Evolutionary conservation across 805 yeast species (phyloP).

Genomic region (Metschnikowia koreensis): DNA sequence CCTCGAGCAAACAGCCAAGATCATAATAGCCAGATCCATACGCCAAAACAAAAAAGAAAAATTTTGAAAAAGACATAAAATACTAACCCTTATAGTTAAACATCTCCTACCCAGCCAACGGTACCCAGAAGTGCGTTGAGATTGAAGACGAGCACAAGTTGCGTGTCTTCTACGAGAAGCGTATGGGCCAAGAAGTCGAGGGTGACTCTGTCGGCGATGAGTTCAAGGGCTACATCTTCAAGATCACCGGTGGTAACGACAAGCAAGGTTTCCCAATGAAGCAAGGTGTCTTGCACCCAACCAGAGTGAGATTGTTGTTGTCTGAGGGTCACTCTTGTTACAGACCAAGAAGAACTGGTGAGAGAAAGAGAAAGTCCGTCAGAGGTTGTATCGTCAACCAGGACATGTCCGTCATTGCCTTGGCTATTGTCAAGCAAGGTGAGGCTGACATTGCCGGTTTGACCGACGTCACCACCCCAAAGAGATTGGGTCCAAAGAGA

Average conservation of each 20-base stretch:
- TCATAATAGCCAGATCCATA: neutral
- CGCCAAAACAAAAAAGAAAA: neutral
- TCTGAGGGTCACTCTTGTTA: conserved; percentile 95
- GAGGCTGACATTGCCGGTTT: conserved; percentile 93
- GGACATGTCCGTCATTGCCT: conserved; percentile 94
- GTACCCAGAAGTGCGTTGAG: conserved; percentile 97
- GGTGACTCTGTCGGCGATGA: conserved; percentile 98
- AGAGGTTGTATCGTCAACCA: conserved; percentile 99
- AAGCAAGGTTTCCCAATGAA: conserved; percentile 99
- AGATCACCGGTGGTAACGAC: conserved; percentile 99
- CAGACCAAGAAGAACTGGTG: conserved; percentile 99
- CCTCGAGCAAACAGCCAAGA: neutral
- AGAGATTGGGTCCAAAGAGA: conserved; percentile 99
- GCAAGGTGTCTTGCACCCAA: conserved; percentile 99
- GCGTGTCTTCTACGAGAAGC: conserved; percentile 98
- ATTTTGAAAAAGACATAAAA: no score
- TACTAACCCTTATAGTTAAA: conserved; percentile 62
- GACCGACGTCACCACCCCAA: conserved; percentile 92
- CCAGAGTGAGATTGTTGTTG: conserved; percentile 96
- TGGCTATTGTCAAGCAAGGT: conserved; percentile 95
- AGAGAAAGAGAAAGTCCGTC: conserved; percentile 99
- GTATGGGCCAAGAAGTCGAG: conserved; percentile 99
- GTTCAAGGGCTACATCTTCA: conserved; percentile 98
- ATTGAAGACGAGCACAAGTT: conserved; percentile 99
- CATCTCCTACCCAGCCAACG: conserved; percentile 99